Evolutionary conservation across 225 moss, liverwort and hornwort species (phyloP), one percentile per base, ranked within the genome.

Genomic region (Lunularia cruciata): DNA sequence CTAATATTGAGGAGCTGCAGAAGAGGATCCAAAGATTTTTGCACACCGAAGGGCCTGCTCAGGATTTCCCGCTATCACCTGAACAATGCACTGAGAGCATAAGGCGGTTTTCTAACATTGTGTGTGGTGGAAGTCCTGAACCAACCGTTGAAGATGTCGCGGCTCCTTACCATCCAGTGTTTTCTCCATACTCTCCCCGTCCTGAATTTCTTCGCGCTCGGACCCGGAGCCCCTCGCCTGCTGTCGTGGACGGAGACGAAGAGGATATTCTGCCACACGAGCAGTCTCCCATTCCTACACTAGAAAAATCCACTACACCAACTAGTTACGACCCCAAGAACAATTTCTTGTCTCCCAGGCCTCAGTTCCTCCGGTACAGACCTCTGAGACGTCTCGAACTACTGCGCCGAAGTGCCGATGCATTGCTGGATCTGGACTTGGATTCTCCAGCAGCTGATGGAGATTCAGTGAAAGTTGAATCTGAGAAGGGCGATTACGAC

Each of bases 1-100:
- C 85, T 0, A 82, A 87, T 2, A 89, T 89, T 1, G 78, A 82
- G 15, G 89, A 87, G 70, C 77, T 91, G 1, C 89, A 92, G 84
- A 75, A 83, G 68, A 82, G 89, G 63, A 74, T 87, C 13, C 87
- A 87, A 47, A 76, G 79, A 52, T 84, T 87, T 53, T 70, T 92
- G 42, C 78, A 89, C 58, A 85, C 82, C 8, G 91, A 86, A 8
- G 65, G 39, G 30, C 69, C 65, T 37, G 11, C 40, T 25, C 30
- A 57, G 0, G 42, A 65, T 12, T 72, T 40, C 63, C 53, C 55
- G 30, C 69, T 51, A 51, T 84, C 49, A 43, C 83, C 28, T 27
- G 14, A 57, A 62, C 73, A 9, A 52, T 79, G 61, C 55, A 66
- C 36, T 60, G 78, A 37, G 65, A 80, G 32, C 83, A 65, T 32